Conservation (phyloP, 805 yeast species). For the Deakozyma indianensis region DNA sequence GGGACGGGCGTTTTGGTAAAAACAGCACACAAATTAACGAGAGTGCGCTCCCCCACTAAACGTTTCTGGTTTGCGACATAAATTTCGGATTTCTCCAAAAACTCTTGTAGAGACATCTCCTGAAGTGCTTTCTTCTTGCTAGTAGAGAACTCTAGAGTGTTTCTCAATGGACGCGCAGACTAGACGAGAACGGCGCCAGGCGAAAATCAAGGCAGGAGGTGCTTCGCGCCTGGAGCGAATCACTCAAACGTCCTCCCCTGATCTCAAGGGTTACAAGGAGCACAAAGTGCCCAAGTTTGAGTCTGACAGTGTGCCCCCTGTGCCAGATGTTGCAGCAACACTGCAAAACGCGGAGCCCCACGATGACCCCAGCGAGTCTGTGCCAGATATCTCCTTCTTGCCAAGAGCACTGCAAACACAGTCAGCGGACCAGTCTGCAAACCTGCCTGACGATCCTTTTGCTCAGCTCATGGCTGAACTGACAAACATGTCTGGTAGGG, state of each 20-base stretch:
- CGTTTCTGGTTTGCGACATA: too few relatives aligned
- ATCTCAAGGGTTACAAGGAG: slow-evolving; percentile 7
- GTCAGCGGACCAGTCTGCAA: background rate
- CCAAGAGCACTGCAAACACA: too few relatives aligned
- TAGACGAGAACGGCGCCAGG: slow-evolving; percentile 12
- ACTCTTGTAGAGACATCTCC: too few relatives aligned
- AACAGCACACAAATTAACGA: too few relatives aligned
- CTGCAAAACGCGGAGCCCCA: background rate
- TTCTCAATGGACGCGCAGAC: slow-evolving; percentile 1
- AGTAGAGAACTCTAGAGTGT: background rate
- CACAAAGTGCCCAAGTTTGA: background rate
- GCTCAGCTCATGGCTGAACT: slow-evolving; percentile 2
- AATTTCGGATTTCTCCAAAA: too few relatives aligned
- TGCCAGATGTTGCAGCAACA: background rate
- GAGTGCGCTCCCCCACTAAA: too few relatives aligned
- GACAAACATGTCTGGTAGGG: slow-evolving; percentile 2
- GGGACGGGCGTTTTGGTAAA: too few relatives aligned
- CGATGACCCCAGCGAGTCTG: slow-evolving; percentile 5
- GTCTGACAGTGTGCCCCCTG: background rate
- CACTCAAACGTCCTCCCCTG: slow-evolving; percentile 11
- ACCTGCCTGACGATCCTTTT: slow-evolving; percentile 8
- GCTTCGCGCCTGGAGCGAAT: slow-evolving; percentile 12
- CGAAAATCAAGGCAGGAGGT: slow-evolving; percentile 11
- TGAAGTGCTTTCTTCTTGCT: too few relatives aligned
- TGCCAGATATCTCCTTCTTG: background rate